A percentile compares a stretch with the other conserved stretches of the same genome.
Conservation (phyloP, 495 filamentous ascomycete genomes). For the Hypoxylon lienhwacheense region DNA sequence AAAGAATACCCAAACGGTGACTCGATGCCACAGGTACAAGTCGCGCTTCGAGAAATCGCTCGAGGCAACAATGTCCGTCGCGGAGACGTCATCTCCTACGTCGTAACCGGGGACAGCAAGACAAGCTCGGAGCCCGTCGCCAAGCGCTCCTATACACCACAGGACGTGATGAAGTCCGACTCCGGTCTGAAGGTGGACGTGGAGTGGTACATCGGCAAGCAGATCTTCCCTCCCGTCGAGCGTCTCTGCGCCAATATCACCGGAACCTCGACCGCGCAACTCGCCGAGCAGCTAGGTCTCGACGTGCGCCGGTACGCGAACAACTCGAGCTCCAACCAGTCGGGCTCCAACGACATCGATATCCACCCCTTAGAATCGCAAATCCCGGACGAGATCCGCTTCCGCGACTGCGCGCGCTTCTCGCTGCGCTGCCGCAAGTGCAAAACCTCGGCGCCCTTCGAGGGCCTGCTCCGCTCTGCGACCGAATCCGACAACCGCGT, state of each 20-base stretch:
- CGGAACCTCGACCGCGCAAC: slow-evolving; percentile 82
- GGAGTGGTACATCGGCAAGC: slow-evolving; percentile 97
- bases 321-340: slow-evolving; percentile 54
- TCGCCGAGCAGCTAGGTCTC: slow-evolving; percentile 91
- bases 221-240: slow-evolving; percentile 97
- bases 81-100: slow-evolving; percentile 93
- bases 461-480: slow-evolving; percentile 62
- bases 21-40: slow-evolving; percentile 96
- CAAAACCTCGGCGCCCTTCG: slow-evolving; percentile 68
- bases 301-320: slow-evolving; percentile 84
- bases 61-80: slow-evolving; percentile 83
- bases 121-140: slow-evolving; percentile 72
- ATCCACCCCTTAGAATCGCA: slow-evolving; percentile 91
- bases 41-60: slow-evolving; percentile 84
- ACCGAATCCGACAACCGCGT: slow-evolving; percentile 51
- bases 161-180: slow-evolving; percentile 78
- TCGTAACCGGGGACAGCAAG: slow-evolving; percentile 80
- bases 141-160: slow-evolving; percentile 82
- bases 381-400: slow-evolving; percentile 83
- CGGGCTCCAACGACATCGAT: slow-evolving; percentile 59
- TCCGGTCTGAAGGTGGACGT: slow-evolving; percentile 79
- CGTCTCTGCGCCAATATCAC: slow-evolving; percentile 94
- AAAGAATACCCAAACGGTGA: slow-evolving; percentile 90
- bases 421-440: slow-evolving; percentile 79
- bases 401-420: slow-evolving; percentile 75